Base-by-base conservation (phyloP, 305 asterid genomes). In the Ilex paraguariensis region DNA sequence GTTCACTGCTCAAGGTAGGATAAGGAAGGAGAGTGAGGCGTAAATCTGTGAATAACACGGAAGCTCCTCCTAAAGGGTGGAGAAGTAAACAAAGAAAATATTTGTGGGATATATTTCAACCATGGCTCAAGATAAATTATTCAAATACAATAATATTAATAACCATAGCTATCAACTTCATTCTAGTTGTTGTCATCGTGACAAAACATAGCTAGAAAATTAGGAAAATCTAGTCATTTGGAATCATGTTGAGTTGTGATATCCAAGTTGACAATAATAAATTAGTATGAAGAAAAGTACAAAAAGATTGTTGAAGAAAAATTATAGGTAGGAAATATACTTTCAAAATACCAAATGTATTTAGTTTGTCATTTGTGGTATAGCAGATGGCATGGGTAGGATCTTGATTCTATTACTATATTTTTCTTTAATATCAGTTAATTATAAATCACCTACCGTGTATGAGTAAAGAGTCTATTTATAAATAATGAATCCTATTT, bases 181-280 rank as follows among this genome's bases (percentile, higher is more conserved):
- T 64, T 64, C 70, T 44, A 10, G 10, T 56, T 59, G 46, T 45
- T 42, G 61, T 73, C 71, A 70, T 62, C 54, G 28, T 58, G 65
- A 67, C 21, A 21, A 55, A 64, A 63, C 17, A 32, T 30, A 12
- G 49, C 56, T 61, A 58, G 51, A 48, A 75, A 50, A 36, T 57
- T n/a, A 62, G 62, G 67, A 57, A 66, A 69, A 66, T 69, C 64
- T 14, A 73, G 74, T 60, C 71, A 31, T 60, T 44, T 61, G 67
- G 59, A 50, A 48, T 28, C 13, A 50, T 68, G 13, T 33, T 40
- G 40, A 66, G 52, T 68, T 51, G 36, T 54, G 63, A 21, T 67
- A 66, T 50, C 63, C 4, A 40, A 63, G 76, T 67, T 75, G 76
- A 70, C 80, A 50, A 42, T 33, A 36, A 14, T 3, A 8, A 16